Evolutionary conservation across 352 stramenopile genomes (phyloP).

Genomic region (Thalassiosira livingstoniorum): DNA sequence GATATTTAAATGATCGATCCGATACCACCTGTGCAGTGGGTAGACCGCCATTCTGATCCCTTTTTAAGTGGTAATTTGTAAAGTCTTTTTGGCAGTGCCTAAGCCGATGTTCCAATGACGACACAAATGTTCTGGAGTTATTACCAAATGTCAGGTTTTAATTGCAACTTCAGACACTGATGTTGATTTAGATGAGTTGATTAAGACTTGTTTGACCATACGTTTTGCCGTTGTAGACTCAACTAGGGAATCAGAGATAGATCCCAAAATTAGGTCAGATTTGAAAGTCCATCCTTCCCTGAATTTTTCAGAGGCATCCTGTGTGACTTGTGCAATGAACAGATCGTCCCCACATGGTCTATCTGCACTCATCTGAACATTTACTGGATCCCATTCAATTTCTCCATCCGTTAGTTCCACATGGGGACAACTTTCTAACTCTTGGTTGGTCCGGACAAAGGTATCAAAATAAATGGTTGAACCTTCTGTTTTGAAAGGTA

Average conservation of each 20-base stretch:
- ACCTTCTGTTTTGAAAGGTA: slow-evolving; percentile 27
- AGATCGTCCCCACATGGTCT: background rate
- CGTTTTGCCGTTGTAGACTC: too few relatives aligned
- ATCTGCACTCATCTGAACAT: background rate
- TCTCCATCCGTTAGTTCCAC: slow-evolving; percentile 32
- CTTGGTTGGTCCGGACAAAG: slow-evolving; percentile 8
- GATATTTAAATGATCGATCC: slow-evolving; percentile 12
- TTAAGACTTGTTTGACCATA: background rate
- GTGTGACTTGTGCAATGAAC: background rate
- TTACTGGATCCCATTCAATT: slow-evolving; percentile 36
- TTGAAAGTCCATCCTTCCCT: background rate
- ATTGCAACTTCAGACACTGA: background rate
- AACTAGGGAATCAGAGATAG: background rate
- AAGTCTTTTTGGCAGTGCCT: slow-evolving; percentile 1
- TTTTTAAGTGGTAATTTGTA: slow-evolving; percentile 9
- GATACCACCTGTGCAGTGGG: slow-evolving; percentile 3
- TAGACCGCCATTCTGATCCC: slow-evolving; percentile 1
- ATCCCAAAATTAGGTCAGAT: background rate
- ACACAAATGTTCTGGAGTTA: slow-evolving; percentile 1
- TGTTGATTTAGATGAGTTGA: background rate
- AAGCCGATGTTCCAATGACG: background rate
- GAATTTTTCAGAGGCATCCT: background rate
- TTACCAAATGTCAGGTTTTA: background rate
- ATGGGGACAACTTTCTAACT: slow-evolving; percentile 17
- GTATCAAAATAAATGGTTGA: slow-evolving; percentile 39